Evolutionary conservation across 306 rosid species (phyloP), one percentile per base, ranked within the genome.

Genomic region (Mucuna pruriens): DNA sequence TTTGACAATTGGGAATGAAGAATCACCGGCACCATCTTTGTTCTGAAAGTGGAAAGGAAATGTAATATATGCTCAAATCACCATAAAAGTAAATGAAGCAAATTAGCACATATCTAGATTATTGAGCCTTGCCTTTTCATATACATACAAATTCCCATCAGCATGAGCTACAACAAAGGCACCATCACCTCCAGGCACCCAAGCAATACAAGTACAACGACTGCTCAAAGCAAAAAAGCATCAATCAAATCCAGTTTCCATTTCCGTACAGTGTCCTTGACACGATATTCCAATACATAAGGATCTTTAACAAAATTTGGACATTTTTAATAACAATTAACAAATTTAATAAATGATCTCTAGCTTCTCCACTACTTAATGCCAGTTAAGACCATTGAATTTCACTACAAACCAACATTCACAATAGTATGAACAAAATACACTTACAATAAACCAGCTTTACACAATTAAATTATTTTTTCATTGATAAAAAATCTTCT

Each of bases 141-240:
- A 95, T 85, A 93, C 83, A 31, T 87, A 95, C 85, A 93, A 76
- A 87, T 93, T 95, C 84, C 99, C 99, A 85, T 95, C 99, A 1
- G 96, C 86, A 84, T 95, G 97, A 83, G 93, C 92, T 33, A 93
- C 98, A 84, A 91, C 92, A 87, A 95, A 95, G 83, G 90, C 82
- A 61, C 97, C 94, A 66, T 95, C 97, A 70, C 93, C 92, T 78
- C 92, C 90, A 46, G 99, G 97, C 46, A 93, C 90, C 99, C 99
- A 95, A 40, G 97, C 90, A 85, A 93, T 71, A 85, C 93, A 85
- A 31, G 94, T 89, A 84, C 99, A 95, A 8, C 98, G 98, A 78
- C 99, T 95, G 98, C 87, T 79, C 80, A 78, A 82, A 71, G 78
- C 62, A 89, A 82, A 85, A 82, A 55, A 29, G 49, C 74, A 80